Percentiles rank a stretch among this genome's conserved stretches.
These are phyloP conservation scores for Podila epicladia DNA, from an alignment of 192 early-diverging fungal species.

Conservation along the genomic window DNA sequence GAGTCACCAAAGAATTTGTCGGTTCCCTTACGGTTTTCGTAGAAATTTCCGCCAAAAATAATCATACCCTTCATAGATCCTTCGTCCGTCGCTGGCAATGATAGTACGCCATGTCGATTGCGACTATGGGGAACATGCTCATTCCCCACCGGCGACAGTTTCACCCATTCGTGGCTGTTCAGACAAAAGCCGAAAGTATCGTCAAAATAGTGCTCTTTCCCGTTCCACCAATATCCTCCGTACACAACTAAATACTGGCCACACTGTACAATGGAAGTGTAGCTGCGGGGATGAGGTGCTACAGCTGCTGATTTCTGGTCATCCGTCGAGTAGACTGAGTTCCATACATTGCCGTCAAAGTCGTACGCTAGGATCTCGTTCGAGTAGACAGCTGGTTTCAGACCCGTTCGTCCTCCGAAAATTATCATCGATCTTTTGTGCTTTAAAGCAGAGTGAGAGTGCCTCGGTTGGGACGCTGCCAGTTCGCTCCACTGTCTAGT, in stretches of 20 bases:
- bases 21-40: conserved; percentile 12
- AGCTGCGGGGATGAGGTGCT: conserved; percentile 33
- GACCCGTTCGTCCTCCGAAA: conserved; percentile 35
- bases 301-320: conserved; percentile 11
- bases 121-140: conserved; percentile 24
- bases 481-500: conserved; percentile 33
- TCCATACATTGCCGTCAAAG: conserved; percentile 19
- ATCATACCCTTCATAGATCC: conserved; percentile 27
- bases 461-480: conserved; percentile 28
- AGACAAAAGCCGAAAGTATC: conserved; percentile 34
- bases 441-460: conserved; percentile 26
- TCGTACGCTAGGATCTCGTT: conserved; percentile 29
- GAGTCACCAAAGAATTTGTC: conserved; percentile 30
- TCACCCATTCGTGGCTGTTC: conserved; percentile 20
- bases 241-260: conserved; percentile 20
- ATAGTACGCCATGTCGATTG: conserved; percentile 29
- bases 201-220: conserved; percentile 29
- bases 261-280: conserved; percentile 27
- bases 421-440: conserved; percentile 17
- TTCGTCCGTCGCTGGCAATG: conserved; percentile 6
- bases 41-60: conserved; percentile 35
- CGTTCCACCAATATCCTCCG: conserved; percentile 32
- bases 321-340: conserved; percentile 2
- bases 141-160: conserved; percentile 15
- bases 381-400: conserved; percentile 31